Percentiles rank a stretch among this genome's conserved stretches.
Evolutionary conservation across 208 protist species (phyloP).

Genomic region (Lotmaria passim): DNA sequence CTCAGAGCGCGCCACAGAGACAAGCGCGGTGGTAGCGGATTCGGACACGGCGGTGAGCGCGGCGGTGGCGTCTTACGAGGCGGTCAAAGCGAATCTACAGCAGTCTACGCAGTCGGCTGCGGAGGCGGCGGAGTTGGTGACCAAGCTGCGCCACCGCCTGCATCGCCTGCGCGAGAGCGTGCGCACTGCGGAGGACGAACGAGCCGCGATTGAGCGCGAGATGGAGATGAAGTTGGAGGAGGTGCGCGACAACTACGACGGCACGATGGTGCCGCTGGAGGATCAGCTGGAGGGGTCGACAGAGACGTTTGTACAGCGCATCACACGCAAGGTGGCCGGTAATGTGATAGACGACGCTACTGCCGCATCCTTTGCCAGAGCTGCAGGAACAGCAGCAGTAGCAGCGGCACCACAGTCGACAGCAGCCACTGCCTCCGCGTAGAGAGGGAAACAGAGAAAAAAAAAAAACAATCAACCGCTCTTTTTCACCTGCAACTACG

Average conservation of each 20-base stretch:
- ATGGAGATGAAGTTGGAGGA: conserved; percentile 42
- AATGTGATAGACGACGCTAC: too few relatives aligned
- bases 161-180: conserved; percentile 53
- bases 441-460: too few relatives aligned
- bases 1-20: not conserved
- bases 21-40: not conserved
- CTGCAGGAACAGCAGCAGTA: too few relatives aligned
- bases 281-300: conserved; percentile 68
- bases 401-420: too few relatives aligned
- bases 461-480: too few relatives aligned
- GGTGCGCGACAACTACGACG: conserved; percentile 74
- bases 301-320: conserved; percentile 48
- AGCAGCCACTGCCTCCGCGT: too few relatives aligned
- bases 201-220: conserved; percentile 39
- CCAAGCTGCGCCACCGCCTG: conserved; percentile 58
- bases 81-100: conserved; percentile 23
- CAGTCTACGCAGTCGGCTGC: conserved; percentile 13
- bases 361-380: not conserved
- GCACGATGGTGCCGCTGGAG: conserved; percentile 79
- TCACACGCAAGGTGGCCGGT: conserved; percentile 14
- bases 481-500: too few relatives aligned
- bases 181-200: conserved; percentile 36
- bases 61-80: conserved; percentile 21
- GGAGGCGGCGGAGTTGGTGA: conserved; percentile 21
- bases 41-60: conserved; percentile 12